A percentile compares a stretch with the other conserved stretches of the same genome.
These are phyloP conservation scores for Fusarium lyarnte DNA, from an alignment of 2,329 filamentous ascomycete genomes.

Conservation along the genomic window DNA sequence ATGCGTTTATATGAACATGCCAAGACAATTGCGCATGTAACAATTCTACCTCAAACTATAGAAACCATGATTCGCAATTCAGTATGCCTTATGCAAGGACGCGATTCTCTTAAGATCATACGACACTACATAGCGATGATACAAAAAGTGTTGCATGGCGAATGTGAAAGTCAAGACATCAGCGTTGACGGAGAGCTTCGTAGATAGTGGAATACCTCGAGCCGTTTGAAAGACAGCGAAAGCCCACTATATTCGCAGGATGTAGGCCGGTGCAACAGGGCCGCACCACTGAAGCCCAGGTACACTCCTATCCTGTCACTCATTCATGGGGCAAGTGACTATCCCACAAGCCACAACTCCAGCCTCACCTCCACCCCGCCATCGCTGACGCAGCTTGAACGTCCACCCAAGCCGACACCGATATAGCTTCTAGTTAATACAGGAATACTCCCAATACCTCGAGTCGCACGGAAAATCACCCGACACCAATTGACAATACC, in stretches of 20 bases:
- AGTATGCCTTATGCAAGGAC: not conserved
- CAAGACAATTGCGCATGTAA: not conserved
- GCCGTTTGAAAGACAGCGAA: too few relatives aligned
- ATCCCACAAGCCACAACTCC: conserved; percentile 30
- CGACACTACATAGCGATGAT: not conserved
- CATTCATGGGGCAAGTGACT: not conserved
- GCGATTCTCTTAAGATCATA: too few relatives aligned
- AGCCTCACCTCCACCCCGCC: conserved; percentile 46
- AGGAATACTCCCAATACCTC: not conserved
- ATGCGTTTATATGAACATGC: not conserved
- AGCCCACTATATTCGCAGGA: not conserved
- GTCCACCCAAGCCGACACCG: conserved; percentile 28
- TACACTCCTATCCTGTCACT: not conserved
- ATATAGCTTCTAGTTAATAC: conserved; percentile 21
- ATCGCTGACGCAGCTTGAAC: conserved; percentile 47
- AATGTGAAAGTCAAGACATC: not conserved
- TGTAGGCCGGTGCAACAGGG: not conserved
- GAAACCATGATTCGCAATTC: not conserved
- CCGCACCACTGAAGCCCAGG: not conserved
- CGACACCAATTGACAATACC: not conserved
- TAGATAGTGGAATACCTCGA: not conserved
- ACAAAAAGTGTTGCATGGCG: not conserved
- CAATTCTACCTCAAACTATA: not conserved
- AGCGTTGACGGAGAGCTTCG: not conserved
- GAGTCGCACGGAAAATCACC: not conserved